Evolutionary conservation across 805 yeast genomes (phyloP).

Genomic region (Cyberlindnera maclurae): DNA sequence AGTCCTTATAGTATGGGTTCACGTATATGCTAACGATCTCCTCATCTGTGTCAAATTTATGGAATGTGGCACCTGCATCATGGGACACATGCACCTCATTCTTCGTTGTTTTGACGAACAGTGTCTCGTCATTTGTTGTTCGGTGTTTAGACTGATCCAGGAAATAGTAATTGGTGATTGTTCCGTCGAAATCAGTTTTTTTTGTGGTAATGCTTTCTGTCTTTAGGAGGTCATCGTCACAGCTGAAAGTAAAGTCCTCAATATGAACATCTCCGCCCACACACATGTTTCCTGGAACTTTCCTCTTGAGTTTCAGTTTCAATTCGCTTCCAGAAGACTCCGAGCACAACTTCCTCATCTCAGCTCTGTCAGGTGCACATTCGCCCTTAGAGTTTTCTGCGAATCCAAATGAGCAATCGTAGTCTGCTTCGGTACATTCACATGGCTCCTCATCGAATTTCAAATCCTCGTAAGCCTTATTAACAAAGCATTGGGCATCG

Average conservation of each 20-base stretch:
- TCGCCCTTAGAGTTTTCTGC: conserved; percentile 29
- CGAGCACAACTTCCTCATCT: conserved; percentile 29
- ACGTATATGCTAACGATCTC: conserved; percentile 42
- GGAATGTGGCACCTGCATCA: conserved; percentile 30
- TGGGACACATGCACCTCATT: conserved; percentile 54
- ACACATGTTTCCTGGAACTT: conserved; percentile 20
- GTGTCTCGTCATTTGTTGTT: conserved; percentile 47
- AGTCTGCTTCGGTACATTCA: conserved; percentile 54
- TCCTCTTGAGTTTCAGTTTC: conserved; percentile 10
- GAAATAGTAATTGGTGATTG: conserved; percentile 48
- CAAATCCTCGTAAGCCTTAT: conserved; percentile 32
- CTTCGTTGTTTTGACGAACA: conserved; percentile 51
- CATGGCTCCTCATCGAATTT: conserved; percentile 48
- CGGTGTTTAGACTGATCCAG: conserved; percentile 32
- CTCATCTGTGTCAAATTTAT: conserved; percentile 19
- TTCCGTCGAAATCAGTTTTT: conserved; percentile 41
- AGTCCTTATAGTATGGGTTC: conserved; percentile 53
- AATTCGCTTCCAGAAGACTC: conserved; percentile 15
- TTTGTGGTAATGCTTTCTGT: conserved; percentile 24
- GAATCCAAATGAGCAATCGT: conserved; percentile 63
- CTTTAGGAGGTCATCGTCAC: conserved; percentile 16
- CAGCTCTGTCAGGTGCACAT: conserved; percentile 39
- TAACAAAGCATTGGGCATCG: conserved; percentile 51
- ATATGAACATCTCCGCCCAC: conserved; percentile 8
- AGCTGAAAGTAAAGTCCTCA: conserved; percentile 10